Base-by-base conservation (phyloP, 169 alveolate species). In the Pseudocohnilembus persalinus region DNA sequence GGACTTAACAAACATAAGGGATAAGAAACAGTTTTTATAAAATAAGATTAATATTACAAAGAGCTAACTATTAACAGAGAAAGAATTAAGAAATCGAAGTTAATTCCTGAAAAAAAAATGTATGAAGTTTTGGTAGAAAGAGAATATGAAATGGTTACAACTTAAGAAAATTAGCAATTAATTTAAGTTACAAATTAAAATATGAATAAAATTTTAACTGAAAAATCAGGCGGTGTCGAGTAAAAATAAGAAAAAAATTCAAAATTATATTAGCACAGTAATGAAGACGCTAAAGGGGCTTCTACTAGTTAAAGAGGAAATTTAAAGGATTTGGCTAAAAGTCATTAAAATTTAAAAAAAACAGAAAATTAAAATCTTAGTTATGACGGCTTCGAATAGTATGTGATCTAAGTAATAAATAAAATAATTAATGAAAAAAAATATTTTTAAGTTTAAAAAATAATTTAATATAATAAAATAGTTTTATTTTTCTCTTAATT, bases 341-440 rank as follows among this genome's bases (percentile, higher is more conserved):
- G 26, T 4, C 68, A 49, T 20, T 20, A 49, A 49, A 49, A 49
- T 49, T 49, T 49, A 20, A 20, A 49, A 11, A 49, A 49, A 49
- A 49, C 68, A 4, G 68, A 49, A 49, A 49, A 49, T 20, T 20
- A 49, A 49, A 49, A 49, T 20, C 20, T 49, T 4, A 20, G 20
- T 11, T 49, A 11, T n/a, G 29, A 0, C 31, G 31, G 0, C 64
- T 16, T 29, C 27, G 29, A 29, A 63, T 20, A 79, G 31, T 49
- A 79, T 29, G n/a, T 27, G 76, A 79, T 49, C 35, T 27, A 35
- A 77, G 35, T 33, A 33, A 77, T n/a, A 77, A 77, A 77, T 27
- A 77, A 33, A 77, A 77, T 35, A 77, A 77, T 68, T 20, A 27
- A 77, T 27, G 73, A 77, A 77, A 77, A 77, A n/a, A 31, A 77